Conservation (phyloP, 1,284 basidiomycete genomes). For the Anthracocystis walkeri region DNA sequence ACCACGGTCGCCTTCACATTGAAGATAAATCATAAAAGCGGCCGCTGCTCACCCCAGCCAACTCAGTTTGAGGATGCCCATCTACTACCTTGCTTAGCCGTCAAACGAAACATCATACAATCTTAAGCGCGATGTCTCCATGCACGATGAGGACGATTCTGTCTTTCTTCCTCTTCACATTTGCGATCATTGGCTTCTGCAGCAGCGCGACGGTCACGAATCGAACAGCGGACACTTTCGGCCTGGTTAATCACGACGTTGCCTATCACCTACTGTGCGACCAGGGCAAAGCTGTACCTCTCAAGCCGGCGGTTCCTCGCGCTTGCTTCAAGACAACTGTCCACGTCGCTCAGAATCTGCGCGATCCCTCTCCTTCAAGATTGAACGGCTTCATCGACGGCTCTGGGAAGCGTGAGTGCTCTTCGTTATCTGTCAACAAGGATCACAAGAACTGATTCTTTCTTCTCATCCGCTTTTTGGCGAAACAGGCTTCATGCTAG, state of each 20-base stretch:
- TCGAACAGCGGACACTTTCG: not conserved
- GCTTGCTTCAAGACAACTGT: constrained; percentile 9
- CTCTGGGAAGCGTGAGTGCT: constrained; percentile 13
- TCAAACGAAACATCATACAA: too few species aligned
- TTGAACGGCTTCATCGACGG: constrained; percentile 11
- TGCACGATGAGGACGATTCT: not conserved
- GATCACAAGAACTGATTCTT: not conserved
- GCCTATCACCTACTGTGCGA: constrained; percentile 14
- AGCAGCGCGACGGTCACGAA: not conserved
- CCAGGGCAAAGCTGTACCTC: not conserved
- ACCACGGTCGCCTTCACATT: too few species aligned
- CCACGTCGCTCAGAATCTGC: not conserved
- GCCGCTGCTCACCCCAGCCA: not conserved
- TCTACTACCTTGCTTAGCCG: too few species aligned
- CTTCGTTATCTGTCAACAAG: not conserved
- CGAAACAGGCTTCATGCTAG: constrained; percentile 11
- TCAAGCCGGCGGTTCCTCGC: constrained; percentile 1
- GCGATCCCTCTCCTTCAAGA: not conserved
- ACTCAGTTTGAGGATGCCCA: too few species aligned
- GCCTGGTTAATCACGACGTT: not conserved
- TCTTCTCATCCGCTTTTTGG: not conserved
- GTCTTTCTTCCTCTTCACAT: not conserved
- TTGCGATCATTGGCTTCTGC: not conserved
- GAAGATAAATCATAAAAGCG: not conserved
- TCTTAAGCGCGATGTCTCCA: too few species aligned